Evolutionary conservation across 768 basidiomycete species (phyloP), one percentile per base, ranked within the genome.

Genomic region (Suillus fuscotomentosus): DNA sequence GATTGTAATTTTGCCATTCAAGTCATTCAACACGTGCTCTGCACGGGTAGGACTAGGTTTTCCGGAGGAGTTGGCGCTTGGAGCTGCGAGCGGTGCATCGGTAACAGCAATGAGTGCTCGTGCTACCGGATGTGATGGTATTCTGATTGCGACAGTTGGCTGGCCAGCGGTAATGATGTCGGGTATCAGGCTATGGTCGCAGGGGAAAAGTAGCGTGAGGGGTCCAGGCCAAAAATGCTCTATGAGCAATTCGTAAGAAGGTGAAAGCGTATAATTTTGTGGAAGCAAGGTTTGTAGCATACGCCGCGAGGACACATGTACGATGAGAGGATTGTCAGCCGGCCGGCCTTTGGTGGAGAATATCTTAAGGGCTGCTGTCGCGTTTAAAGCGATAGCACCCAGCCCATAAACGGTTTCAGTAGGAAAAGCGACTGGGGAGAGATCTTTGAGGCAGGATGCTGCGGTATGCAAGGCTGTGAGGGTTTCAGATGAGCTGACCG

Each of bases 361-460:
- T 70, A 99, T 95, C 69, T 83, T 83, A 3, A 82, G 72, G 6
- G 87, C 84, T 3, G 96, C 94, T 17, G 76, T 67, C 9, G 83
- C 67, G 69, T 87, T 79, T 53, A 94, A 78, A 0, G 97, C 95
- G 24, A 88, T 78, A 0, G 95, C 97, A 36, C 92, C 97, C n/a
- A 99, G 87, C 1, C 97, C 97, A 76, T 99, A 99, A 13, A 99
- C 97, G 0, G 97, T 99, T 77, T 99, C 97, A 38, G 97, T 98
- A 0, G 97, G 97, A 73, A 99, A 92, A 0, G 90, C 96, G 62
- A 99, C 90, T 24, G 85, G 81, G 17, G 75, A 70, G 27, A 77
- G 77, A 41, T 82, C 69, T 54, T 81, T 75, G 8, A 92, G 82
- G 63, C 84, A 81, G 63, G 81, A 78, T 7, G 87, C 78, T 0